Percentiles rank a stretch among this genome's conserved stretches.
Conservation (phyloP, 1,284 basidiomycete genomes). For the Earliella scabrosa region DNA sequence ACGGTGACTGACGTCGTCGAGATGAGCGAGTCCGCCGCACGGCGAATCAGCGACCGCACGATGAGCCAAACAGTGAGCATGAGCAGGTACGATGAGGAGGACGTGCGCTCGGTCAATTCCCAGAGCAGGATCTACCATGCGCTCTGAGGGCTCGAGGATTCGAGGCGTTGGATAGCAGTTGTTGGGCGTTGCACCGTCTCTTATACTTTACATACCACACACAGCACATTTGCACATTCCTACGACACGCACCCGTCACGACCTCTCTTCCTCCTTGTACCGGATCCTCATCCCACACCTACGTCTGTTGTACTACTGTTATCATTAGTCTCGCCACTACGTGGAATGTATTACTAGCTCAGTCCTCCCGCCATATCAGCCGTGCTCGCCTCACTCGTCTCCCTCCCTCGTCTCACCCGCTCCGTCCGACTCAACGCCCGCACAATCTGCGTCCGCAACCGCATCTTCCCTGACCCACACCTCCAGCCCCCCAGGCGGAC, state of each 20-base stretch:
- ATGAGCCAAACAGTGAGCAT: slow-evolving; percentile 8
- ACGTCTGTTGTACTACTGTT: neutral
- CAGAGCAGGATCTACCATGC: slow-evolving; percentile 6
- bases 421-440: neutral
- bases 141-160: neutral
- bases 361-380: neutral
- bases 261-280: neutral
- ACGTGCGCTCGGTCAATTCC: slow-evolving; percentile 4
- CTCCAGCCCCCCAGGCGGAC: slow-evolving; percentile 52
- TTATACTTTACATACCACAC: no score
- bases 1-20: slow-evolving; percentile 23
- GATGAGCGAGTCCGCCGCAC: slow-evolving; percentile 19
- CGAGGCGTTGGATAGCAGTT: neutral
- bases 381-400: no score
- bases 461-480: slow-evolving; percentile 52
- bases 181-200: neutral
- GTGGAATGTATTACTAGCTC: slow-evolving; percentile 16
- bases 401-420: neutral
- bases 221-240: no score
- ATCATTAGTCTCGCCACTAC: neutral
- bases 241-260: neutral
- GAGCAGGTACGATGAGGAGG: slow-evolving; percentile 8
- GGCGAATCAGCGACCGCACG: slow-evolving; percentile 10
- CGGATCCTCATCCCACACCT: neutral
- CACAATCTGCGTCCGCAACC: neutral